A percentile compares a stretch with the other conserved stretches of the same genome.
phyloP scores from a whole-genome alignment of 768 basidiomycete species.

The Tephrocybe sp. region DNA sequence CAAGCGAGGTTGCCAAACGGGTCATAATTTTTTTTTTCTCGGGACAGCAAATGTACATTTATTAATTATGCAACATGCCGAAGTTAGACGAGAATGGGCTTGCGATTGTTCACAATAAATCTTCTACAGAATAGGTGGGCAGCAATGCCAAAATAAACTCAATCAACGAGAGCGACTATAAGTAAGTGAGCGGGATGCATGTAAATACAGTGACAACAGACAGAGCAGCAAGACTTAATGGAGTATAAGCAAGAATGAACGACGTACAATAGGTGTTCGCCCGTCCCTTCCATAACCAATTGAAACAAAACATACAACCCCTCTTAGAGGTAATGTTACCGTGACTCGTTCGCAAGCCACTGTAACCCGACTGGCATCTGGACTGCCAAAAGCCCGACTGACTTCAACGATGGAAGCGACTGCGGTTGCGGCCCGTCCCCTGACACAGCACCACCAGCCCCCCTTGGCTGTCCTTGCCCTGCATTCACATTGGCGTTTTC shows the following conservation, averaged over 20 bases:
- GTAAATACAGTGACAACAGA: constrained; percentile 11
- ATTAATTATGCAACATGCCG: background rate
- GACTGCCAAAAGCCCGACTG: constrained; percentile 58
- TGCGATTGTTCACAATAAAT: background rate
- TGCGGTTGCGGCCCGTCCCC: constrained; percentile 42
- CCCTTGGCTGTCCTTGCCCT: constrained; percentile 18
- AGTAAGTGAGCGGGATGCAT: constrained; percentile 3
- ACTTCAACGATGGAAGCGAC: constrained; percentile 72
- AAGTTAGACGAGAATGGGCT: background rate
- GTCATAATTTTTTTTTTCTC: background rate
- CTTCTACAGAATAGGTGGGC: constrained; percentile 4
- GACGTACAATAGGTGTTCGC: background rate
- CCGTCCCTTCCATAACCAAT: background rate
- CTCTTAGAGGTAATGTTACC: constrained; percentile 23
- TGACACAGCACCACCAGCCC: constrained; percentile 13
- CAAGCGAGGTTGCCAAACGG: constrained; percentile 17
- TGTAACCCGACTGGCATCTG: constrained; percentile 65
- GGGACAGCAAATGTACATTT: no score
- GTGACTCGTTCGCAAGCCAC: constrained; percentile 68
- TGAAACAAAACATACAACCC: constrained; percentile 1
- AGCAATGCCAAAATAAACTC: background rate
- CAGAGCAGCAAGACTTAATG: background rate
- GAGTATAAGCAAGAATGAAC: constrained; percentile 5
- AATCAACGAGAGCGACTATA: constrained; percentile 4
- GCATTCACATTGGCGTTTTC: constrained; percentile 9